phyloP scores from a whole-genome alignment of 352 stramenopile species.

The Globisporangium recalcitrans region DNA sequence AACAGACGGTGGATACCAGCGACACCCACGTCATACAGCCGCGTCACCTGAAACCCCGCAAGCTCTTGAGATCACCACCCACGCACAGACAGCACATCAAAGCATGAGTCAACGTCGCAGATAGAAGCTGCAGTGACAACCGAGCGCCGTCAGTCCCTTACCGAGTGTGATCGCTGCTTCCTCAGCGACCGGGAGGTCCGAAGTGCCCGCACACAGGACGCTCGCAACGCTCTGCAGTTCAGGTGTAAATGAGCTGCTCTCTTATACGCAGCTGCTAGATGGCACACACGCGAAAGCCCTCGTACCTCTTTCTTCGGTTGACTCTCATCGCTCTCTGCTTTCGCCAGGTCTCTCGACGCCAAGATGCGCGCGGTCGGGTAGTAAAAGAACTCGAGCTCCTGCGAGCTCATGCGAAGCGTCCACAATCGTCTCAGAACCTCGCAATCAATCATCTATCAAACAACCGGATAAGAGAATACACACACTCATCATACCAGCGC shows the following conservation, averaged over 20 bases:
- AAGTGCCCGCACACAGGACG: conserved; percentile 94
- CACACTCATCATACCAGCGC: conserved; percentile 27
- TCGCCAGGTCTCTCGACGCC: conserved; percentile 33
- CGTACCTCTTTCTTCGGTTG: neutral
- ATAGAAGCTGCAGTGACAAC: neutral
- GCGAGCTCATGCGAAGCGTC: neutral
- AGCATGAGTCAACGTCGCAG: neutral
- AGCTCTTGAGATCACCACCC: conserved; percentile 53
- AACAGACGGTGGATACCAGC: conserved; percentile 92
- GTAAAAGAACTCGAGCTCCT: conserved; percentile 49
- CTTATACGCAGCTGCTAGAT: neutral
- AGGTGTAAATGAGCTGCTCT: neutral
- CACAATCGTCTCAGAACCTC: neutral
- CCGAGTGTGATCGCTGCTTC: conserved; percentile 92
- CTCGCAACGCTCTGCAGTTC: conserved; percentile 31
- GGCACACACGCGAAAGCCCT: neutral
- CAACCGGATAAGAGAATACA: neutral
- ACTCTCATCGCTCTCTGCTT: neutral
- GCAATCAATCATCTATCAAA: neutral
- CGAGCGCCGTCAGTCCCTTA: conserved; percentile 11
- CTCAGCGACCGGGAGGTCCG: conserved; percentile 94
- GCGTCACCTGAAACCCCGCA: conserved; percentile 71
- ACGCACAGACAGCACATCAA: neutral
- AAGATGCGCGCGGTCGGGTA: conserved; percentile 70
- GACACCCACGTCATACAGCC: conserved; percentile 92